These are phyloP conservation scores for Elongisporangium undulatum DNA, from an alignment of 352 stramenopile species.

Conservation along the genomic window DNA sequence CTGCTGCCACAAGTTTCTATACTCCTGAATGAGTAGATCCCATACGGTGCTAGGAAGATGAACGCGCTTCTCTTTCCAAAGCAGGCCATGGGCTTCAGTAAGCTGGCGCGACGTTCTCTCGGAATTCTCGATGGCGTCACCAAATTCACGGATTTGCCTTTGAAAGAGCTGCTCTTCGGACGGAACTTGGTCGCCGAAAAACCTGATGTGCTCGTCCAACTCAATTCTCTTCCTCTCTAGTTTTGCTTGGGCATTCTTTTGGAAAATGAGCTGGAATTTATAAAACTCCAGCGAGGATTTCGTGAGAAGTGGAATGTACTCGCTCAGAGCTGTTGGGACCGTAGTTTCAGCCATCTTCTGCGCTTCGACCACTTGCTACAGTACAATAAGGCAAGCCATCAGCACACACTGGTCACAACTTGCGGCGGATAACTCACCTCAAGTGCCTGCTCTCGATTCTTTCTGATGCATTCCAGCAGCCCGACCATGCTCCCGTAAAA, in stretches of 20 bases:
- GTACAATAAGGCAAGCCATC: constrained; percentile 13
- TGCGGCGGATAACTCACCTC: constrained; percentile 7
- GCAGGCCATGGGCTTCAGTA: constrained; percentile 31
- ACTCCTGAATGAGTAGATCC: constrained; percentile 30
- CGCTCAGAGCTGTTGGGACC: constrained; percentile 26
- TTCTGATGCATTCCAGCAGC: constrained; percentile 24
- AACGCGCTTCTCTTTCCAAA: constrained; percentile 43
- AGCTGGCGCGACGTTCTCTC: constrained; percentile 55
- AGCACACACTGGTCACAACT: too few relatives aligned
- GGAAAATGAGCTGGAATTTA: constrained; percentile 53
- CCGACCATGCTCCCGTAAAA: constrained; percentile 26
- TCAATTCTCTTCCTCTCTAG: constrained; percentile 31
- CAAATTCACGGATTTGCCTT: constrained; percentile 58
- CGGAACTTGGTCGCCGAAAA: constrained; percentile 57
- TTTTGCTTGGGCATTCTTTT: constrained; percentile 41
- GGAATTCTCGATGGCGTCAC: constrained; percentile 37
- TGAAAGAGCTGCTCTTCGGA: constrained; percentile 57
- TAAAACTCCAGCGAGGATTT: constrained; percentile 36
- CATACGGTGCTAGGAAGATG: constrained; percentile 30
- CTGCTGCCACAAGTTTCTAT: constrained; percentile 32
- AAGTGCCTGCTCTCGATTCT: constrained; percentile 6
- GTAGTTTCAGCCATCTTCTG: constrained; percentile 15
- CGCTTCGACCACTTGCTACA: constrained; percentile 19
- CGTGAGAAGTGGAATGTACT: constrained; percentile 43
- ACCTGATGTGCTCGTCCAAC: constrained; percentile 40